Evolutionary conservation across 441 rosid genomes (phyloP).

Genomic region (Erodium trifolium): DNA sequence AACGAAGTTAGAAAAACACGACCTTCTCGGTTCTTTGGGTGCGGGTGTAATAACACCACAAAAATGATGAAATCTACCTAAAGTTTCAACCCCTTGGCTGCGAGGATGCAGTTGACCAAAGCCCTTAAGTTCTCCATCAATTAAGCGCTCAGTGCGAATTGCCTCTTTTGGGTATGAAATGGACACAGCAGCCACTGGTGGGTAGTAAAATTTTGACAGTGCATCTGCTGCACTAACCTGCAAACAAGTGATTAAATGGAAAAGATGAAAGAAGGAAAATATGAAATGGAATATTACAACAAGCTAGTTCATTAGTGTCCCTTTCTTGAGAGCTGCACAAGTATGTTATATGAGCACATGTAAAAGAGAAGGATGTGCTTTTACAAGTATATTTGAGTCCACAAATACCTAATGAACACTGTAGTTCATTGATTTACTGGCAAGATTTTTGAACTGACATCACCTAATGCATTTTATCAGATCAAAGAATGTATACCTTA

Average conservation of each 20-base stretch:
- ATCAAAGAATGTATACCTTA: neutral
- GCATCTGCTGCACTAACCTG: slow-evolving; percentile 76
- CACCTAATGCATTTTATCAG: neutral
- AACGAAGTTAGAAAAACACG: neutral
- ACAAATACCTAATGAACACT: too few species aligned
- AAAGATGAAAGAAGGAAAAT: slow-evolving; percentile 3
- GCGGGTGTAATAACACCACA: slow-evolving; percentile 11
- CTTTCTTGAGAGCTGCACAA: neutral
- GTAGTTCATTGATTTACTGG: too few species aligned
- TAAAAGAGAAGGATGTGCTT: too few species aligned
- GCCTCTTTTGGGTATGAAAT: slow-evolving; percentile 85
- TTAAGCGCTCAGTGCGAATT: slow-evolving; percentile 58
- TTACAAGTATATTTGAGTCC: too few species aligned
- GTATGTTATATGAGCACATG: neutral
- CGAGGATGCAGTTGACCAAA: slow-evolving; percentile 95
- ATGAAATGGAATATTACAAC: neutral
- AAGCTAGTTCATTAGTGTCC: neutral
- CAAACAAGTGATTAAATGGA: slow-evolving; percentile 7
- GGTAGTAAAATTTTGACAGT: slow-evolving; percentile 78
- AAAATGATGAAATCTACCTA: slow-evolving; percentile 39
- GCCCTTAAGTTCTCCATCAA: slow-evolving; percentile 87
- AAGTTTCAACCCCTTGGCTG: slow-evolving; percentile 93
- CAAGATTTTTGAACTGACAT: neutral
- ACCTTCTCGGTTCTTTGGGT: neutral
- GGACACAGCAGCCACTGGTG: slow-evolving; percentile 91